Percentiles rank a stretch among this genome's conserved stretches.
Evolutionary conservation across 2,329 filamentous ascomycete species (phyloP).

Genomic region (Acrocalymma vagum): DNA sequence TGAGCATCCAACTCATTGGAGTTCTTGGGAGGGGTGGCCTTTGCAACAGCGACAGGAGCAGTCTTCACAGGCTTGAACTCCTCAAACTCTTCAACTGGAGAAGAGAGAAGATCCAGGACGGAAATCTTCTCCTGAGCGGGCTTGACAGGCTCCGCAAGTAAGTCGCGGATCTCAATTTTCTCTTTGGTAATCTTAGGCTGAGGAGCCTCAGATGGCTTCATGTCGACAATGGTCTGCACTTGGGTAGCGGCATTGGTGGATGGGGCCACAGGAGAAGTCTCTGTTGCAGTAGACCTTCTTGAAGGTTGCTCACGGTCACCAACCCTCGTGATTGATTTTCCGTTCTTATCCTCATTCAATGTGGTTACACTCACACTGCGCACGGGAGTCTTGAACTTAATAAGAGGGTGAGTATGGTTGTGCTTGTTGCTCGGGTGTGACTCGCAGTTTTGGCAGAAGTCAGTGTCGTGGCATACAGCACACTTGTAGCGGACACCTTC

Average conservation of each 20-base stretch:
- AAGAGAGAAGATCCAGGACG: conserved; percentile 26
- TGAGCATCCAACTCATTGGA: conserved; percentile 63
- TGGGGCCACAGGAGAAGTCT: conserved; percentile 56
- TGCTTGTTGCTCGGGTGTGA: conserved; percentile 84
- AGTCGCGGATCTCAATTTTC: conserved; percentile 51
- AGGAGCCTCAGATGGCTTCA: conserved; percentile 67
- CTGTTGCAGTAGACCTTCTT: conserved; percentile 60
- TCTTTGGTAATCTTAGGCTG: conserved; percentile 45
- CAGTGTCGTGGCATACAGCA: conserved; percentile 90
- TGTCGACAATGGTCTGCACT: conserved; percentile 68
- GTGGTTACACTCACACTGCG: conserved; percentile 89
- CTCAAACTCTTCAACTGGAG: conserved; percentile 25
- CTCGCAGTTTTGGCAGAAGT: conserved; percentile 96
- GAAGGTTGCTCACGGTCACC: conserved; percentile 67
- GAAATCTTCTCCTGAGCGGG: conserved; percentile 43
- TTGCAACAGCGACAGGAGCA: conserved; percentile 2
- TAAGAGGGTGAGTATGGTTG: conserved; percentile 94
- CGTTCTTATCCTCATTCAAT: conserved; percentile 76
- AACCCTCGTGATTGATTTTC: conserved; percentile 71
- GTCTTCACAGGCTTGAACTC: conserved; percentile 22
- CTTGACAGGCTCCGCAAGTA: conserved; percentile 43
- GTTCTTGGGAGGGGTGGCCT: conserved; percentile 12
- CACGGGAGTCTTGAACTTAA: conserved; percentile 96
- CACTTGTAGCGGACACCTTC: conserved; percentile 94
- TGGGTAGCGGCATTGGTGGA: conserved; percentile 64